phyloP scores from a whole-genome alignment of 2,329 filamentous ascomycete genomes.

The Diaporthe batatas region DNA sequence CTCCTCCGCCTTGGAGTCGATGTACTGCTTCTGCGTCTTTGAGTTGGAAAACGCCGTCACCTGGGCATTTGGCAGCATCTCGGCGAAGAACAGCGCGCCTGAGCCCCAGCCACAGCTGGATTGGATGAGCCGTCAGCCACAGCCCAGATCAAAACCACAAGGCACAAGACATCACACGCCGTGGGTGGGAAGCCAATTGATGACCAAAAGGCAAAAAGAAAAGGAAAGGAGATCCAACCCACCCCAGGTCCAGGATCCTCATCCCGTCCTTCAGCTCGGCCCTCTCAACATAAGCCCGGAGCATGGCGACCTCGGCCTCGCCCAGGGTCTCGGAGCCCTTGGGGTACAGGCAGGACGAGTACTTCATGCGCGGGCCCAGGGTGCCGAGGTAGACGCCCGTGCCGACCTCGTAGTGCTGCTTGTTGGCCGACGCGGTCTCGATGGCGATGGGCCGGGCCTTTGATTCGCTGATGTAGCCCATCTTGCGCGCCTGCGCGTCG shows the following conservation, averaged over 20 bases:
- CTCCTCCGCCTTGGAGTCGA: constrained; percentile 68
- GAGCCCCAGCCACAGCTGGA: constrained; percentile 78
- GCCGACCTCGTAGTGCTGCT: constrained; percentile 80
- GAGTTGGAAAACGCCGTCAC: constrained; percentile 80
- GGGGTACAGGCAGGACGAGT: constrained; percentile 76
- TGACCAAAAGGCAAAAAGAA: neutral
- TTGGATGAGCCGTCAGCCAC: neutral
- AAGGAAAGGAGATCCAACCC: constrained; percentile 42
- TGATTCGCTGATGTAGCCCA: constrained; percentile 72
- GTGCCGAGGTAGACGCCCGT: constrained; percentile 72
- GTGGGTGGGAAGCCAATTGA: too few species aligned
- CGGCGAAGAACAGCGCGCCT: constrained; percentile 74
- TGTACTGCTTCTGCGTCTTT: constrained; percentile 75
- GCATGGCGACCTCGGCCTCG: constrained; percentile 76
- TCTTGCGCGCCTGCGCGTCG: constrained; percentile 69
- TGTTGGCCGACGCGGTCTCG: constrained; percentile 74
- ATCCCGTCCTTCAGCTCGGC: constrained; percentile 71
- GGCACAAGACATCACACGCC: too few species aligned
- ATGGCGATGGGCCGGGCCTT: constrained; percentile 75
- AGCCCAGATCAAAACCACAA: neutral
- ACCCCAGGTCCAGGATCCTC: constrained; percentile 74
- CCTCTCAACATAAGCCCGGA: constrained; percentile 72
- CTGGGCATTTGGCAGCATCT: constrained; percentile 70
- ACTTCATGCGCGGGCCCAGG: constrained; percentile 79
- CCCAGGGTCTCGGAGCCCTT: constrained; percentile 73